Evolutionary conservation across 495 filamentous ascomycete species (phyloP).

Genomic region (Parathielavia hyrcaniae): DNA sequence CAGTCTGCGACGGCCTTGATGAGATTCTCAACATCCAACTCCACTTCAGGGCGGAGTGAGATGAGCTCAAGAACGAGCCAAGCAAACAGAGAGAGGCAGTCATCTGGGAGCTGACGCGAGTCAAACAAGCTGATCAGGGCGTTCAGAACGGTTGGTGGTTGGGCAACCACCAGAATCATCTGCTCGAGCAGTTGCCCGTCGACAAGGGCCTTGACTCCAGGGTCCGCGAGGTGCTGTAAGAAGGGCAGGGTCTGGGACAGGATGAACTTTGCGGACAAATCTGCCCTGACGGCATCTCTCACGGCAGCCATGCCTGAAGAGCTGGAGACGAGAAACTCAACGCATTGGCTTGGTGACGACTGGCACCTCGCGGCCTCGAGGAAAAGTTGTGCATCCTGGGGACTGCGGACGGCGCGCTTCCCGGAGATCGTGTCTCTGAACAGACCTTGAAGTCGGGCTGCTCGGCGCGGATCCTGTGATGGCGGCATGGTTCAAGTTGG

Average conservation of each 20-base stretch:
- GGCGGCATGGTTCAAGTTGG: constrained; percentile 4
- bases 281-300: constrained; percentile 43
- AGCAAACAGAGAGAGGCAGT: constrained; percentile 44
- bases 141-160: constrained; percentile 59
- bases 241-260: constrained; percentile 38
- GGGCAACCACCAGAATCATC: constrained; percentile 46
- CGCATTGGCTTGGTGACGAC: constrained; percentile 42
- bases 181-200: constrained; percentile 52
- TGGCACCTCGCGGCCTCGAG: constrained; percentile 54
- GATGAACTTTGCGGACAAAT: constrained; percentile 48
- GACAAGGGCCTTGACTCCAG: constrained; percentile 47
- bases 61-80: constrained; percentile 58
- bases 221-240: constrained; percentile 36
- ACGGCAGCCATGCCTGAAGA: constrained; percentile 44
- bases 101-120: constrained; percentile 33
- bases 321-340: constrained; percentile 52
- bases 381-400: constrained; percentile 48
- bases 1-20: constrained; percentile 29
- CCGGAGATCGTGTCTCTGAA: constrained; percentile 31
- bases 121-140: constrained; percentile 44
- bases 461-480: constrained; percentile 11
- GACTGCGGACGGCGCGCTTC: constrained; percentile 19
- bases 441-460: constrained; percentile 25
- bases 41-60: constrained; percentile 33
- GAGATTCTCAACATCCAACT: constrained; percentile 29